phyloP scores from a whole-genome alignment of 192 early-diverging fungal species.

The Haplosporangium gracile region DNA sequence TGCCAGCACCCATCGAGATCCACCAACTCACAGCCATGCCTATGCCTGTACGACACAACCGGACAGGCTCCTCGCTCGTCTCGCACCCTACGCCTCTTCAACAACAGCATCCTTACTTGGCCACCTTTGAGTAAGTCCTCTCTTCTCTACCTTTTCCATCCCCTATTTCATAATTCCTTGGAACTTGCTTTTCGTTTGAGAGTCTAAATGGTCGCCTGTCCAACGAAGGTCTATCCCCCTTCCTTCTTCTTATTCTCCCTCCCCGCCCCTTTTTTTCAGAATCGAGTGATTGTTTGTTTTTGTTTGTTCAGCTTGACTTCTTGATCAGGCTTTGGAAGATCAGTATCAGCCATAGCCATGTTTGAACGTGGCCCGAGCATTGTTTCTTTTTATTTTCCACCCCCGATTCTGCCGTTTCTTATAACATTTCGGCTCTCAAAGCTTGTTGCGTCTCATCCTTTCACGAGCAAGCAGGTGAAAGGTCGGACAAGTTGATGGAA shows the following conservation, averaged over 20 bases:
- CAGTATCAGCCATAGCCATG: not conserved
- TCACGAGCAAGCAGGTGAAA: not conserved
- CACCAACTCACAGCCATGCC: not conserved
- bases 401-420: not conserved
- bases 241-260: not conserved
- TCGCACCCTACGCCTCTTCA: not conserved
- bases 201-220: not conserved
- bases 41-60: not conserved
- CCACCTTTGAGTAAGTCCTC: not conserved
- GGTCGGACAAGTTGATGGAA: not conserved
- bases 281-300: not conserved
- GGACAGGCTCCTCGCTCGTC: not conserved
- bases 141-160: not conserved
- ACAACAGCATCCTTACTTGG: constrained; percentile 6
- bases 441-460: not conserved
- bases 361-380: not conserved
- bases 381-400: not conserved
- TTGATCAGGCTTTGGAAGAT: not conserved
- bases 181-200: not conserved
- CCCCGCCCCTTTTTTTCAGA: not conserved
- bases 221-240: not conserved
- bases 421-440: not conserved
- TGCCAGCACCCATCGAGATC: constrained; percentile 7
- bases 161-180: not conserved
- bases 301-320: not conserved